A percentile compares a stretch with the other conserved stretches of the same genome.
These are phyloP conservation scores for Phytophthora aleatoria DNA, from an alignment of 352 stramenopile genomes.

Conservation along the genomic window DNA sequence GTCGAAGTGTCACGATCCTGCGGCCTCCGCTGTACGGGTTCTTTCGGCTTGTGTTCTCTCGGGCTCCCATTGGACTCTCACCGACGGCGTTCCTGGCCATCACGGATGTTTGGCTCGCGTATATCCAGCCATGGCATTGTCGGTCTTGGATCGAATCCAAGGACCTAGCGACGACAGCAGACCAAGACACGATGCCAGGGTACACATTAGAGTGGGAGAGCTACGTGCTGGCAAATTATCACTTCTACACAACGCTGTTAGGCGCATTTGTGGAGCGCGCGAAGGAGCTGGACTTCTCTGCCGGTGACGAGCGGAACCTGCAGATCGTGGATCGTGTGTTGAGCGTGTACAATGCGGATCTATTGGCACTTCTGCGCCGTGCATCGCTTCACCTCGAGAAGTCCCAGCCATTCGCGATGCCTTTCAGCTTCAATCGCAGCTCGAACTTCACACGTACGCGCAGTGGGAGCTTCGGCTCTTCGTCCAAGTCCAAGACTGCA, in stretches of 20 bases:
- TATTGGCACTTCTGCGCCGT: conserved; percentile 64
- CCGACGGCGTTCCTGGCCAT: conserved; percentile 83
- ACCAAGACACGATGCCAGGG: conserved; percentile 18
- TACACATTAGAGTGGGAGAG: conserved; percentile 76
- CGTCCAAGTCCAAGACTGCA: conserved; percentile 33
- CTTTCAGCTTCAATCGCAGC: conserved; percentile 39
- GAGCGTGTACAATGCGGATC: conserved; percentile 67
- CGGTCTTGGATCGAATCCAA: conserved; percentile 58
- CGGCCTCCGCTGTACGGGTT: conserved; percentile 84
- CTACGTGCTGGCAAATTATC: conserved; percentile 88
- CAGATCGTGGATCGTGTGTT: conserved; percentile 75
- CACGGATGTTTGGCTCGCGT: conserved; percentile 86
- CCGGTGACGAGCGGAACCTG: conserved; percentile 62
- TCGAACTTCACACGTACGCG: conserved; percentile 28
- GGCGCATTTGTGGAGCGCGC: conserved; percentile 81
- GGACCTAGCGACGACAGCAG: conserved; percentile 10
- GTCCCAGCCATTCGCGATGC: conserved; percentile 67
- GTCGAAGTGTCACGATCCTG: conserved; percentile 73
- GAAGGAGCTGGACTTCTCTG: conserved; percentile 85
- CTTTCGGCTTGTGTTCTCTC: conserved; percentile 83
- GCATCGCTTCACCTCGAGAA: conserved; percentile 73
- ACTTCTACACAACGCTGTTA: conserved; percentile 87
- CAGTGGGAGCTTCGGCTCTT: conserved; percentile 36
- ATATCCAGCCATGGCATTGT: conserved; percentile 87
- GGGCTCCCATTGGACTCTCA: conserved; percentile 75